A percentile compares a stretch with the other conserved stretches of the same genome.
Evolutionary conservation across 305 asterid genomes (phyloP).

Genomic region (Striga hermonthica): DNA sequence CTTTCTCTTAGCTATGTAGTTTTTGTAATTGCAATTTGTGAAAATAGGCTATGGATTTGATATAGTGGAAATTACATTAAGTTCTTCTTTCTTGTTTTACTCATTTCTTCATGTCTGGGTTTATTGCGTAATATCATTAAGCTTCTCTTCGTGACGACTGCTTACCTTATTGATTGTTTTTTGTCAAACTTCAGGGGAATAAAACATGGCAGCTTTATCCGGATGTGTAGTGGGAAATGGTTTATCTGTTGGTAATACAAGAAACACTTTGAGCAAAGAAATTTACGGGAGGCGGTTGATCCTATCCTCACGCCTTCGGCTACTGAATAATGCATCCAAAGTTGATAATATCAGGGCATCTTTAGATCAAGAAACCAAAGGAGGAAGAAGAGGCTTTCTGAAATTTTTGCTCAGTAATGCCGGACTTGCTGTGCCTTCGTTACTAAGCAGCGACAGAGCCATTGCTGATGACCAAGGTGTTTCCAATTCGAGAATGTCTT

Average conservation of each 20-base stretch:
- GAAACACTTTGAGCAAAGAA: constrained; percentile 48
- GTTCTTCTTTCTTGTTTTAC: background rate
- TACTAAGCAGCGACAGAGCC: constrained; percentile 57
- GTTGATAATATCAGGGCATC: constrained; percentile 43
- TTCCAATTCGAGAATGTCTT: constrained; percentile 89
- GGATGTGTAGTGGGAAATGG: constrained; percentile 68
- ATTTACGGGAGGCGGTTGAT: constrained; percentile 47
- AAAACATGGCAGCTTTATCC: constrained; percentile 70
- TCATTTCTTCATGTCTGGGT: background rate
- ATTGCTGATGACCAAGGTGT: constrained; percentile 80
- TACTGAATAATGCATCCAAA: constrained; percentile 41
- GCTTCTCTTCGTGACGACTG: background rate
- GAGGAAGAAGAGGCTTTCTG: constrained; percentile 70
- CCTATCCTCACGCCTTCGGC: constrained; percentile 46
- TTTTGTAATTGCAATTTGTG: background rate
- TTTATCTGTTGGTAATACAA: constrained; percentile 38
- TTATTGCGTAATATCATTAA: constrained; percentile 2
- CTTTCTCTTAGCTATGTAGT: background rate
- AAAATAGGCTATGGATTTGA: background rate
- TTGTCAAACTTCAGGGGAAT: constrained; percentile 23
- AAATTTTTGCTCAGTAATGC: constrained; percentile 67
- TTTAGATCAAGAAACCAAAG: constrained; percentile 38
- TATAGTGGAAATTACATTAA: background rate
- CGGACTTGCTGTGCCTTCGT: constrained; percentile 57
- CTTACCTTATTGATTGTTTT: background rate